Evolutionary conservation across 2,329 filamentous ascomycete species (phyloP), one percentile per base, ranked within the genome.

Genomic region (Nigrospora osmanthi): DNA sequence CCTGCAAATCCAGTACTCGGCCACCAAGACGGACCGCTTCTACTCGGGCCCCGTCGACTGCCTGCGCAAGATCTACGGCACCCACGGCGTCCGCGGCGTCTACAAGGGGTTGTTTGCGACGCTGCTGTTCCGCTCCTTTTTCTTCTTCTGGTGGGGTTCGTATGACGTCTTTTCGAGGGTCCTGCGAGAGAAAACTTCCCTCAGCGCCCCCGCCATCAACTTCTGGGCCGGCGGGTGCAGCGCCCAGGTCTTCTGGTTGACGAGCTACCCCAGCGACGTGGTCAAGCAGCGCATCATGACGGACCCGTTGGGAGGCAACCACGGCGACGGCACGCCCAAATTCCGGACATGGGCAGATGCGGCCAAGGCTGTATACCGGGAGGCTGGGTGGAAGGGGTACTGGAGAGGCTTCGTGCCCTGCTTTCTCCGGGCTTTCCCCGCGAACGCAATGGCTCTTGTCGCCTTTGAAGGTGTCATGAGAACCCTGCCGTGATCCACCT

Each of bases 251-350:
- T 98, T 96, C 62, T 98, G 93, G 93, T 64, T 95, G 37, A 88
- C 86, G 15, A 87, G 85, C 52, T 97, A 97, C 61, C 91, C 93
- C 2, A 87, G 81, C 40, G 91, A 97, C 62, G 87, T 96, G 17
- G 83, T 97, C 45, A 97, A 97, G 75, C 91, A 97, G 71, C 78
- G 89, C 31, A 85, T 98, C 61, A 97, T 98, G 93, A 96, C 91
- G 13, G 93, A 97, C 66, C 82, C 87, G 5, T 69, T 97, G 43
- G 90, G 85, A 1, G 83, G 85, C 1, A 71, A 70, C 1, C 66
- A 90, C 12, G 71, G 74, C 15, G 85, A 89, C 52, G 82, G 86
- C 11, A 71, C 76, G 47, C 76, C 81, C 49, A 78, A 71, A 53
- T 97, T 90, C 60, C 71, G 67, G 12, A 69, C 74, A 41, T 97